Base-by-base conservation (phyloP, 768 basidiomycete species). In the Rhodotorula sphaerocarpa region DNA sequence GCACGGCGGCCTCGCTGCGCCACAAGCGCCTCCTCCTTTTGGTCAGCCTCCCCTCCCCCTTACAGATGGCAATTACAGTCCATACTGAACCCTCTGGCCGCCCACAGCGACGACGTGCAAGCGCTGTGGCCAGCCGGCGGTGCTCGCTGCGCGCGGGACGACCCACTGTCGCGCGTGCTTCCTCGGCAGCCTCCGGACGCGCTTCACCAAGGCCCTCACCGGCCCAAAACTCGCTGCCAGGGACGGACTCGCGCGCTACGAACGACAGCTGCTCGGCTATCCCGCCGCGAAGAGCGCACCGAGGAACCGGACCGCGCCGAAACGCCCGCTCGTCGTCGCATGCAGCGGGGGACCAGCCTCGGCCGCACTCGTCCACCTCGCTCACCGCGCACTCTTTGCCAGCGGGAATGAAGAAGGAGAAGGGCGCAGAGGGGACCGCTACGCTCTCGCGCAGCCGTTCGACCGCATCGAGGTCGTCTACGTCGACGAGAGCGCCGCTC, bases 401-500 rank as follows among this genome's bases (percentile, higher is more conserved):
- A 20, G 43, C 43, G 43, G 7, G 11, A 44, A 12, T 5, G 27
- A 33, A 30, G 30, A 65, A 61, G 54, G 56, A 59, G 16, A 27
- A 31, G 44, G 14, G 23, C 18, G 36, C 28, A 42, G n/a, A n/a
- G n/a, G n/a, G n/a, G 55, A 61, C 23, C 30, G 43, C 18, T 53
- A 53, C 15, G 11, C 18, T 0, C 55, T 14, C 7, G 34, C 56
- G 20, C 55, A 50, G 14, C 31, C 30, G 12, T 69, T 66, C 21
- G 30, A 23, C 20, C 44, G 36, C 23, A 50, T 36, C 28, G 50
- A 47, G 34, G 55, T 60, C 5, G 55, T 62, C 20, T 68, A 41
- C n/a, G 55, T 63, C 18, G 59, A 66, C 27, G 58, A 67, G 52
- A 59, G 42, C 28, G 41, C 42, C 20, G 51, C 55, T 1, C 44